phyloP scores from a whole-genome alignment of 1,139 yeast species.

The Saccharomycopsis hybrid region DNA sequence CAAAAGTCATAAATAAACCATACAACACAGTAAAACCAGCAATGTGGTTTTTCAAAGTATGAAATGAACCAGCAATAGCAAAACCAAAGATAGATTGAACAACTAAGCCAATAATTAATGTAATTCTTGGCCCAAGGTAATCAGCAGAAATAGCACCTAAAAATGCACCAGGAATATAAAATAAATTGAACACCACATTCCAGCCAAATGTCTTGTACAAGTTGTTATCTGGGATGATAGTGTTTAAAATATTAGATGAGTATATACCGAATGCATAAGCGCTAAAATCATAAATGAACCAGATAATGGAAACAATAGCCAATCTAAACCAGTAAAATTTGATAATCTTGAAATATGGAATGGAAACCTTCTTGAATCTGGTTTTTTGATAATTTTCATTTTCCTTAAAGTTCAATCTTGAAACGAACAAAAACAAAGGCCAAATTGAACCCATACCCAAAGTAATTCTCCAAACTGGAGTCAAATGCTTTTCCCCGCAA shows the following conservation, averaged over 20 bases:
- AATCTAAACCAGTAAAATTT: slow-evolving; percentile 86
- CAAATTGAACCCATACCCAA: slow-evolving; percentile 87
- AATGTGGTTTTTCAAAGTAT: slow-evolving; percentile 48
- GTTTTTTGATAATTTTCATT: slow-evolving; percentile 63
- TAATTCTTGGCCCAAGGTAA: slow-evolving; percentile 83
- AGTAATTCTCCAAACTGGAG: slow-evolving; percentile 85
- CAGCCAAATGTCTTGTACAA: slow-evolving; percentile 80
- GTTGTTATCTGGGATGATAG: slow-evolving; percentile 54
- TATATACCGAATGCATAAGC: slow-evolving; percentile 83
- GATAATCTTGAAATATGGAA: slow-evolving; percentile 64
- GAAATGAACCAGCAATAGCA: slow-evolving; percentile 74
- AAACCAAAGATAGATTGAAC: slow-evolving; percentile 79
- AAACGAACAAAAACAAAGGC: slow-evolving; percentile 67
- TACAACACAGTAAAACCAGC: slow-evolving; percentile 80
- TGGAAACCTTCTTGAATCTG: slow-evolving; percentile 55
- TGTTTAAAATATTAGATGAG: slow-evolving; percentile 58
- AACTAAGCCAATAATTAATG: slow-evolving; percentile 61
- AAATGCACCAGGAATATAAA: slow-evolving; percentile 86
- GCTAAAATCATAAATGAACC: slow-evolving; percentile 90
- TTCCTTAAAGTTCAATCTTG: slow-evolving; percentile 72
- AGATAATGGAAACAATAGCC: slow-evolving; percentile 60
- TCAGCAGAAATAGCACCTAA: slow-evolving; percentile 77
- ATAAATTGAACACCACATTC: slow-evolving; percentile 82
- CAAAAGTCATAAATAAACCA: slow-evolving; percentile 80
- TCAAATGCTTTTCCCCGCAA: slow-evolving; percentile 59